Evolutionary conservation across 169 alveolate species (phyloP).

Genomic region (Plasmodium inui): DNA sequence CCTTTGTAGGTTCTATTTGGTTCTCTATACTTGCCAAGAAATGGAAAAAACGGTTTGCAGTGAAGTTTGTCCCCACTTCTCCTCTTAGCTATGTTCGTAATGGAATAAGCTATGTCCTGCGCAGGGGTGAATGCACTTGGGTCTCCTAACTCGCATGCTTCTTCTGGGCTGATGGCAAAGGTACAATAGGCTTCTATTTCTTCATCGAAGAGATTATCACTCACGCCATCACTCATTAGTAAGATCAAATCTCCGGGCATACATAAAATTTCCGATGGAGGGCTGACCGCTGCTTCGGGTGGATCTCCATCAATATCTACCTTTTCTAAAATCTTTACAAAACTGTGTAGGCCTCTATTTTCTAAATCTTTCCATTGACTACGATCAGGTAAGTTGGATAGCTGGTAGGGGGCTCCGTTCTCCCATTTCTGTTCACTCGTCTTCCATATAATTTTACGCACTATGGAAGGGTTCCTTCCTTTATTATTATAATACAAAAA

Average conservation of each 20-base stretch:
- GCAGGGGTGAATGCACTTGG: conserved; percentile 67
- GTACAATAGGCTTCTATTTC: conserved; percentile 82
- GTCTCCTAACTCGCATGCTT: conserved; percentile 77
- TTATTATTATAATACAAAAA: conserved; percentile 49
- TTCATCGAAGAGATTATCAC: conserved; percentile 80
- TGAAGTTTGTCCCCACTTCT: conserved; percentile 76
- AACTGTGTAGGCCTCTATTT: conserved; percentile 77
- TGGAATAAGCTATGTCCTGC: conserved; percentile 77
- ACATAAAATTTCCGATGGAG: conserved; percentile 78
- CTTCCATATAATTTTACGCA: conserved; percentile 78
- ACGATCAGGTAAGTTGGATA: conserved; percentile 79
- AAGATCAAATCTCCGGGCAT: conserved; percentile 82
- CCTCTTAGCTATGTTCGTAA: conserved; percentile 76
- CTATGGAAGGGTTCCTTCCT: conserved; percentile 77
- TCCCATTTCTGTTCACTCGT: conserved; percentile 83
- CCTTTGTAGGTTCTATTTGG: conserved; percentile 69
- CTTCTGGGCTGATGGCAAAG: conserved; percentile 83
- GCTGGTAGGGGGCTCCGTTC: conserved; percentile 85
- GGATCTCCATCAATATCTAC: conserved; percentile 82
- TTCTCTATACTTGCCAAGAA: conserved; percentile 43
- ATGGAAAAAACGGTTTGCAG: conserved; percentile 55
- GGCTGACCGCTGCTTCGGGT: conserved; percentile 78
- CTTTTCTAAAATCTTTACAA: conserved; percentile 76
- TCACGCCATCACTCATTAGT: conserved; percentile 81
- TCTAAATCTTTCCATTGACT: conserved; percentile 78